Conservation (phyloP, 2,329 filamentous ascomycete genomes). For the Ceratocystis smalleyi region DNA sequence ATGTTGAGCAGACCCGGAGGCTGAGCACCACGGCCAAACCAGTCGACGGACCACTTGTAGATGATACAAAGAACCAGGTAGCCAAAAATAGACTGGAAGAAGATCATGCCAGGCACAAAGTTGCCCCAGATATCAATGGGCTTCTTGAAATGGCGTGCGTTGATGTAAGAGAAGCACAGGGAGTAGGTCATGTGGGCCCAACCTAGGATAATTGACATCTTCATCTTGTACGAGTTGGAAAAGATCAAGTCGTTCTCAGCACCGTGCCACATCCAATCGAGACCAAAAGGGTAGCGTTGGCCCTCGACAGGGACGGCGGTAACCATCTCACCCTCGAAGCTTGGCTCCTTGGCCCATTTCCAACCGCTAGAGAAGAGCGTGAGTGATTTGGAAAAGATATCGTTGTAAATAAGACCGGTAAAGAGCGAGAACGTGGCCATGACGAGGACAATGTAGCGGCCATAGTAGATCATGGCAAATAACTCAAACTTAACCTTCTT, state of each 20-base stretch:
- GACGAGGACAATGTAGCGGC: conserved; percentile 94
- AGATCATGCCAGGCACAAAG: conserved; percentile 96
- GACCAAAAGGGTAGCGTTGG: conserved; percentile 86
- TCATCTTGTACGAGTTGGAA: conserved; percentile 99
- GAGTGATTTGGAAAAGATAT: conserved; percentile 86
- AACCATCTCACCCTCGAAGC: conserved; percentile 44
- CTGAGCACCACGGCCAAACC: conserved; percentile 44
- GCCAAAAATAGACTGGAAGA: conserved; percentile 97
- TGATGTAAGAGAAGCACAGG: conserved; percentile 79
- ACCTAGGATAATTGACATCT: conserved; percentile 92
- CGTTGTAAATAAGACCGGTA: conserved; percentile 94
- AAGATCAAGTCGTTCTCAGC: conserved; percentile 92
- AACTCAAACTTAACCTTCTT: conserved; percentile 89
- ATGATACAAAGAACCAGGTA: conserved; percentile 88
- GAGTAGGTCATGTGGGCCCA: conserved; percentile 99
- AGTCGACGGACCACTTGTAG: conserved; percentile 94
- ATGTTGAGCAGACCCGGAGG: conserved; percentile 92
- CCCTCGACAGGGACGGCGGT: conserved; percentile 50
- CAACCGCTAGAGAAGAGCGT: conserved; percentile 81
- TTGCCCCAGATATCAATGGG: conserved; percentile 95
- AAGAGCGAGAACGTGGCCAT: conserved; percentile 97
- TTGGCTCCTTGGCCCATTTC: conserved; percentile 54
- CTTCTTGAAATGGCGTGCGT: conserved; percentile 85
- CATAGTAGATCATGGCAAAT: conserved; percentile 97
- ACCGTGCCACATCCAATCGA: conserved; percentile 94